Evolutionary conservation across 352 stramenopile species (phyloP), one percentile per base, ranked within the genome.

Genomic region (Globisporangium cystogenes): DNA sequence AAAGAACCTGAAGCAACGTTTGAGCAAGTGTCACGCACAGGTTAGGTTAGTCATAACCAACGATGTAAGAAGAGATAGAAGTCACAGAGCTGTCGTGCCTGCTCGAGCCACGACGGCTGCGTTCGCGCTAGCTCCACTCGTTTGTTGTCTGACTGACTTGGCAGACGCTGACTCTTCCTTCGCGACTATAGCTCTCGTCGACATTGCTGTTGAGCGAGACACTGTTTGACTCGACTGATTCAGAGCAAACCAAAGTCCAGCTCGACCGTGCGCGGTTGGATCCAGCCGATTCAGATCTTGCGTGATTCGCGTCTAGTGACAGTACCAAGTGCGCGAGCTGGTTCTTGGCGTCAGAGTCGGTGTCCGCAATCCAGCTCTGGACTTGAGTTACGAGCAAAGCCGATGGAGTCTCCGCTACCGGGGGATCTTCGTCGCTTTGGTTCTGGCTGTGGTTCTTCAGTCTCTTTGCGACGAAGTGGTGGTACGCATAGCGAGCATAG

Each of bases 401-500:
- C 14, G 29, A 15, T n/a, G 45, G 15, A 36, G 5, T 20, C 23
- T 31, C 16, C 15, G n/a, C 4, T 21, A 24, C 4, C 2, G 16
- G 41, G 24, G 3, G 15, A 11, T 35, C 35, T 37, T 35, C 41
- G n/a, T 24, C 29, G 29, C 41, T 15, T 27, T 31, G 35, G 4
- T 5, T 26, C 7, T 39, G 7, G 6, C 8, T 16, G 16, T 16
- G 20, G 14, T 23, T 8, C 40, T 29, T 39, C 15, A 23, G 18
- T 48, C 39, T 33, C 23, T 55, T 55, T 44, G 51, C 20, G 4
- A 72, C 36, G 20, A 67, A 70, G 27, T 80, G 65, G 2, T 40
- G 56, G 36, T 71, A 80, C 1, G 59, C 55, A 36, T 71, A 77
- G 37, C 39, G n/a, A n/a, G n/a, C n/a, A n/a, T n/a, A n/a, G n/a